A percentile compares a stretch with the other conserved stretches of the same genome.
These are phyloP conservation scores for Phylloporus sp. DNA, from an alignment of 768 basidiomycete genomes.

Conservation along the genomic window DNA sequence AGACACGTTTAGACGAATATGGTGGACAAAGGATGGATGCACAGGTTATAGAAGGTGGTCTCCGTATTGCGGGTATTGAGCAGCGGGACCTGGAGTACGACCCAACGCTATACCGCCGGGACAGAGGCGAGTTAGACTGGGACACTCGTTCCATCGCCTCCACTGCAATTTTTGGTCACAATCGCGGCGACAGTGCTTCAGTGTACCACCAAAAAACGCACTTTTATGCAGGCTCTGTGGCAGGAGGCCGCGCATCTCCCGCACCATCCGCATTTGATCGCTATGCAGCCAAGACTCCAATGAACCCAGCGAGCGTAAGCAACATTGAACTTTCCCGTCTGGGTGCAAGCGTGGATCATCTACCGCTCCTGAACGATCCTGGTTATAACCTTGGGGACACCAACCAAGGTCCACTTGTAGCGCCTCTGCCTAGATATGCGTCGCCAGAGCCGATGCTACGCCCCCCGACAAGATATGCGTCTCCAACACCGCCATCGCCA, in stretches of 20 bases:
- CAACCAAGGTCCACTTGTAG: conserved; percentile 8
- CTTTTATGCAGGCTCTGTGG: conserved; percentile 35
- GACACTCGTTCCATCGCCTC: conserved; percentile 75
- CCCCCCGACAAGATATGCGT: conserved; percentile 26
- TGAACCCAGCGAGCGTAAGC: conserved; percentile 24
- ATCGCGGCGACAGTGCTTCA: conserved; percentile 34
- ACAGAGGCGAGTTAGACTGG: conserved; percentile 86
- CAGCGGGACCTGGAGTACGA: conserved; percentile 83
- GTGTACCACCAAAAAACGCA: conserved; percentile 41
- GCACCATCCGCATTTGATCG: conserved; percentile 49
- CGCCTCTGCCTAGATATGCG: conserved; percentile 27
- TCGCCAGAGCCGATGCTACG: conserved; percentile 14
- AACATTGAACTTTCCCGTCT: conserved; percentile 56
- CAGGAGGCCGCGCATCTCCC: conserved; percentile 36
- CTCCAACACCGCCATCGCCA: conserved; percentile 30
- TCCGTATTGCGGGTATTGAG: conserved; percentile 79
- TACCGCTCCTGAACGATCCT: conserved; percentile 51
- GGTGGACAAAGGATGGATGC: conserved; percentile 76
- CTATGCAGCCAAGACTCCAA: conserved; percentile 53
- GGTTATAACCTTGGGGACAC: conserved; percentile 15
- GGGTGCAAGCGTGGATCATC: conserved; percentile 47
- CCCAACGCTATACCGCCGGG: conserved; percentile 70
- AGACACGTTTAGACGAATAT: conserved; percentile 70
- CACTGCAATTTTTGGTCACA: conserved; percentile 46
- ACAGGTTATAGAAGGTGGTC: conserved; percentile 69